phyloP scores from a whole-genome alignment of 1,139 yeast genomes.

The Geotrichum armillariae region DNA sequence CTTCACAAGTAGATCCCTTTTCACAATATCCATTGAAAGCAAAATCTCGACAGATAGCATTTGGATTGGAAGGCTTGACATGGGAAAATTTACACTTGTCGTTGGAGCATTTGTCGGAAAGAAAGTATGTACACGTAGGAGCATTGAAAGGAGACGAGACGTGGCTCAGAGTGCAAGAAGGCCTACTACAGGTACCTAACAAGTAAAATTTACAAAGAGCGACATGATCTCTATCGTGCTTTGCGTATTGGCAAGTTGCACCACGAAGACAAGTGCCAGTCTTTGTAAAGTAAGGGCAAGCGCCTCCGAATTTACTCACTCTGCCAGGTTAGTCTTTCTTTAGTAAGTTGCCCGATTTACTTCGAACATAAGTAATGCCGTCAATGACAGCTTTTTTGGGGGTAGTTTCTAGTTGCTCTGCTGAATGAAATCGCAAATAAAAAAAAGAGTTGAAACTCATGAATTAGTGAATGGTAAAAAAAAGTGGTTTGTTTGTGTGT shows the following conservation, averaged over 20 bases:
- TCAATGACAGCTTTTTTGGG: constrained; percentile 31
- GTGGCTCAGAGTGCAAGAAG: constrained; percentile 61
- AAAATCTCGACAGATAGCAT: constrained; percentile 64
- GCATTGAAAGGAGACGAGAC: constrained; percentile 59
- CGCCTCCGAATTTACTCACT: constrained; percentile 15
- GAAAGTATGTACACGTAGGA: constrained; percentile 60
- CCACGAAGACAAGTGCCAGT: constrained; percentile 53
- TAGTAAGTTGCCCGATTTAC: constrained; percentile 34
- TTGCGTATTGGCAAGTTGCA: constrained; percentile 49
- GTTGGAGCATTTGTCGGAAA: constrained; percentile 55
- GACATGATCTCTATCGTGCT: constrained; percentile 53
- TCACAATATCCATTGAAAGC: constrained; percentile 69
- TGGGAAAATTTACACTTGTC: constrained; percentile 58
- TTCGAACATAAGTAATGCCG: constrained; percentile 34
- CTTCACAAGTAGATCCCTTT: constrained; percentile 57
- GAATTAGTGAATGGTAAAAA: constrained; percentile 1
- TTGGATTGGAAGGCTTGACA: constrained; percentile 44
- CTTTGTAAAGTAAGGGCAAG: constrained; percentile 37
- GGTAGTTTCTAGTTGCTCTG: constrained; percentile 19
- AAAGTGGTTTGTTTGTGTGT: neutral
- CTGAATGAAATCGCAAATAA: neutral
- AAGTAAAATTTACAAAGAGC: constrained; percentile 56
- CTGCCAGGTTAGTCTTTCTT: constrained; percentile 21
- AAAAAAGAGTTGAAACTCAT: neutral
- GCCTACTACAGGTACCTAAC: constrained; percentile 48